A percentile compares a stretch with the other conserved stretches of the same genome.
phyloP scores from a whole-genome alignment of 176 grass and related monocot species.

The Canna indica region DNA sequence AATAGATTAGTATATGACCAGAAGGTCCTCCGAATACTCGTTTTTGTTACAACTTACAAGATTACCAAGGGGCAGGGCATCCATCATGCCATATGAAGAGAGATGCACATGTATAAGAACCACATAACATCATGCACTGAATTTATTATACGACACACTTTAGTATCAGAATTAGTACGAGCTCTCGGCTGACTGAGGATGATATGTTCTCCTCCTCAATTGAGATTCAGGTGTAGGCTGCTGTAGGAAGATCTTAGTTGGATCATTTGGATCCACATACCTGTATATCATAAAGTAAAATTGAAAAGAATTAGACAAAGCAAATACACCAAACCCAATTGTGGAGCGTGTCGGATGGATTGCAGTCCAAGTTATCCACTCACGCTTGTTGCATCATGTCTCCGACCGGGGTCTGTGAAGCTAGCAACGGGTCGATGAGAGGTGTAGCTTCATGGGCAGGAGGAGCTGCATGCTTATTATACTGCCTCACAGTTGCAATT shows the following conservation, averaged over 20 bases:
- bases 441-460: conserved; percentile 27
- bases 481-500: conserved; percentile 57
- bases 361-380: conserved; percentile 14
- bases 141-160: neutral
- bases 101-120: no score
- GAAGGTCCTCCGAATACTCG: no score
- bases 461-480: conserved; percentile 58
- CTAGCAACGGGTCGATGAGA: conserved; percentile 68
- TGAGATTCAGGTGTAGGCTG: conserved; percentile 82
- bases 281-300: conserved; percentile 23
- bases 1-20: no score
- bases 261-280: conserved; percentile 90
- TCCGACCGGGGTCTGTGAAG: conserved; percentile 75
- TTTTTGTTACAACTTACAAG: no score
- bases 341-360: neutral
- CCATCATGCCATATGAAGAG: no score
- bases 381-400: conserved; percentile 90
- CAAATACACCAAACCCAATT: neutral
- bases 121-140: no score
- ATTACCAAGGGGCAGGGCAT: no score
- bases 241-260: conserved; percentile 93
- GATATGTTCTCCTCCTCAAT: conserved; percentile 43
- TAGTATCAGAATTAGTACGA: neutral
- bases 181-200: neutral
- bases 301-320: neutral